Evolutionary conservation across 179 eudicot species (phyloP).

Genomic region (Actinidia arguta): DNA sequence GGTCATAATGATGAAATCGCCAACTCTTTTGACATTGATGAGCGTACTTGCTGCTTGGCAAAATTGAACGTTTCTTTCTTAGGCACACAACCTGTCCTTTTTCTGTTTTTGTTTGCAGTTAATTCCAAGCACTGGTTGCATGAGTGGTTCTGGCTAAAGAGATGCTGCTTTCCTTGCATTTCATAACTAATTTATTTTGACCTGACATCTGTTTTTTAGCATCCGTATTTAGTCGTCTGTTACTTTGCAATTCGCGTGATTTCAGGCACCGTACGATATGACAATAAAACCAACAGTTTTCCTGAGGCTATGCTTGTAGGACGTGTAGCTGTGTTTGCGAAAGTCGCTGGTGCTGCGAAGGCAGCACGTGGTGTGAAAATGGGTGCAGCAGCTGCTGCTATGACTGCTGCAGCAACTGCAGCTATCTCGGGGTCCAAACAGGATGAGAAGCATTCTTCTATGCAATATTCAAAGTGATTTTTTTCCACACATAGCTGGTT

Average conservation of each 20-base stretch:
- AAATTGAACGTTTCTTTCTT: background rate
- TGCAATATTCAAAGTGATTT: conserved; percentile 52
- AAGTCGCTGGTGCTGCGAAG: conserved; percentile 73
- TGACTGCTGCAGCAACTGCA: conserved; percentile 93
- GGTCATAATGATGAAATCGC: background rate
- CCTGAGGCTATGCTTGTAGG: conserved; percentile 86
- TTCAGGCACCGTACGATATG: conserved; percentile 41
- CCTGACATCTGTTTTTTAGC: background rate
- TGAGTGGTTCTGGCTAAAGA: background rate
- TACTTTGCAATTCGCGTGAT: background rate
- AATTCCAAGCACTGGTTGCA: background rate
- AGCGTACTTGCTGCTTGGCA: conserved; percentile 1
- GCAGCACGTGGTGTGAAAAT: conserved; percentile 91
- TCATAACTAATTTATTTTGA: background rate
- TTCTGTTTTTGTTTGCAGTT: background rate
- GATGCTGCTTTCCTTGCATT: background rate
- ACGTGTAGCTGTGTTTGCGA: conserved; percentile 89
- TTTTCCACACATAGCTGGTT: background rate
- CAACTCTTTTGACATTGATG: background rate
- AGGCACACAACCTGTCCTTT: background rate
- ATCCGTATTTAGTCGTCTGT: background rate
- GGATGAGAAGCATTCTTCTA: conserved; percentile 53
- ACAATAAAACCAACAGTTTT: conserved; percentile 87
- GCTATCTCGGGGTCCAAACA: conserved; percentile 69
- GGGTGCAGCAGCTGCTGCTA: conserved; percentile 96